Evolutionary conservation across 176 grass and related monocot genomes (phyloP).

Genomic region (Eleusine indica): DNA sequence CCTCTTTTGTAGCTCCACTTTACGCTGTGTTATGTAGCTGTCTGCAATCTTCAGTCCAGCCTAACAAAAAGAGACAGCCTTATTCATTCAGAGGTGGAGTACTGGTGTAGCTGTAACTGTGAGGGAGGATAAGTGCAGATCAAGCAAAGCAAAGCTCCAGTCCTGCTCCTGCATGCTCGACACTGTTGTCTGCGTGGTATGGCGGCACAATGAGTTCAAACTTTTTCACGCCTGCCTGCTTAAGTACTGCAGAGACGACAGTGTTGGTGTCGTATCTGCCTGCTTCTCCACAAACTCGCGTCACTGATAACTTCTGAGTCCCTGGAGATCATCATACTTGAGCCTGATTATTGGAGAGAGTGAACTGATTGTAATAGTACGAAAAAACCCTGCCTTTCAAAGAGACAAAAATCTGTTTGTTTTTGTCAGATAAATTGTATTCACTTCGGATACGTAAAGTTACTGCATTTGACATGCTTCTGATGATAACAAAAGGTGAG

Average conservation of each 20-base stretch:
- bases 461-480: too few relatives aligned
- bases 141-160: conserved; percentile 39
- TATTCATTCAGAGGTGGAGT: too few relatives aligned
- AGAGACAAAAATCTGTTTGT: too few relatives aligned
- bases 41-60: too few relatives aligned
- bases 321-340: too few relatives aligned
- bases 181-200: neutral
- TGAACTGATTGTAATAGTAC: too few relatives aligned
- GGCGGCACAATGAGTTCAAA: conserved; percentile 15
- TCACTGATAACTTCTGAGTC: neutral
- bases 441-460: too few relatives aligned
- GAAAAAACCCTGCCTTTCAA: too few relatives aligned
- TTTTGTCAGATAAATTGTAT: too few relatives aligned
- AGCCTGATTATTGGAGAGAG: too few relatives aligned
- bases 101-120: too few relatives aligned
- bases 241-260: neutral
- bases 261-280: neutral
- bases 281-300: neutral
- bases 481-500: neutral
- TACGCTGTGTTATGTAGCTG: neutral
- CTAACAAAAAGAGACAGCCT: too few relatives aligned
- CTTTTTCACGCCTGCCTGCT: neutral
- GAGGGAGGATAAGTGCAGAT: conserved; percentile 49
- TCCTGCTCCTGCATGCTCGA: neutral
- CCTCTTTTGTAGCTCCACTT: neutral